Conservation (phyloP, 2,329 filamentous ascomycete genomes). For the Aspergillus amoenus region DNA sequence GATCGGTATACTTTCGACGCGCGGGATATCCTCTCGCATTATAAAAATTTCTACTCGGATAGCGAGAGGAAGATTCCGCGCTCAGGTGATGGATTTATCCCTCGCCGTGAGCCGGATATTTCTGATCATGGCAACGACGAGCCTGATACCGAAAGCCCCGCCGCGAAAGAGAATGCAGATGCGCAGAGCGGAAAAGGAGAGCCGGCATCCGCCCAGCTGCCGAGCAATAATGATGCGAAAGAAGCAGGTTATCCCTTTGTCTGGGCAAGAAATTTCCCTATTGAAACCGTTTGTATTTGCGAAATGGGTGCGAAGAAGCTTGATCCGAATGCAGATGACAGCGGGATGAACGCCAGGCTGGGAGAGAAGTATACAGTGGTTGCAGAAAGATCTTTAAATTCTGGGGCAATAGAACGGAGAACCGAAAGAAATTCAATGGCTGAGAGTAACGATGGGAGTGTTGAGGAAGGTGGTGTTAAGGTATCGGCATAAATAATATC, state of each 20-base stretch:
- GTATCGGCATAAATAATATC: background rate
- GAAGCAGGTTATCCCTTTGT: conserved; percentile 44
- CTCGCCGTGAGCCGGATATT: background rate
- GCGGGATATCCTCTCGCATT: conserved; percentile 31
- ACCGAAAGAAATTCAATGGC: background rate
- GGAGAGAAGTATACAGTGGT: conserved; percentile 56
- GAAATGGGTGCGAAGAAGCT: conserved; percentile 80
- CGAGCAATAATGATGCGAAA: background rate
- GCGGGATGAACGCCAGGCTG: conserved; percentile 45
- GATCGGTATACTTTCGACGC: conserved; percentile 50
- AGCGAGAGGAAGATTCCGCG: conserved; percentile 21
- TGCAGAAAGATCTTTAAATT: conserved; percentile 34
- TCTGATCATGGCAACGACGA: background rate
- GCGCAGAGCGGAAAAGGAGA: background rate
- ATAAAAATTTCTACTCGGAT: conserved; percentile 37
- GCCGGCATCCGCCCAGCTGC: background rate
- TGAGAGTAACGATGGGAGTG: background rate
- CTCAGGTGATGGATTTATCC: background rate
- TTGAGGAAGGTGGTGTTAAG: background rate
- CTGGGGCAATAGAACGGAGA: background rate
- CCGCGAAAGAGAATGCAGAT: background rate
- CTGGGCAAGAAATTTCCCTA: conserved; percentile 67
- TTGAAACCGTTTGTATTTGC: conserved; percentile 77
- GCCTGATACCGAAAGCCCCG: background rate
- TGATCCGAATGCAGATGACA: conserved; percentile 41